phyloP scores from a whole-genome alignment of 345 rosid species.

The Mercurialis annua region DNA sequence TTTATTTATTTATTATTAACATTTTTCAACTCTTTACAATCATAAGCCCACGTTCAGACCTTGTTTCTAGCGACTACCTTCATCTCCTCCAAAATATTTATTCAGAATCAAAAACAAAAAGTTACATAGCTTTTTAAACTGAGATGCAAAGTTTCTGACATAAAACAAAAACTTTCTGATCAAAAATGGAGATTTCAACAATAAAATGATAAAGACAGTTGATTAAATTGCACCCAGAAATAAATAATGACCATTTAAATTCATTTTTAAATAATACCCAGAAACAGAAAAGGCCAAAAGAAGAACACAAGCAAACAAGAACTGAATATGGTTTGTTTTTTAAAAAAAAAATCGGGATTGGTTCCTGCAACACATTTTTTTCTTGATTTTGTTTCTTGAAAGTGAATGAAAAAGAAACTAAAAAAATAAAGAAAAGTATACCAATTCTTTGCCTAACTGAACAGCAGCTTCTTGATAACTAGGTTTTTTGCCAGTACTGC shows the following conservation, averaged over 20 bases:
- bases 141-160: background rate
- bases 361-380: background rate
- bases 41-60: slow-evolving; percentile 45
- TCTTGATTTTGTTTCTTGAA: background rate
- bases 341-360: no score
- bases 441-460: slow-evolving; percentile 77
- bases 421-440: slow-evolving; percentile 20
- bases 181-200: background rate
- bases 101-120: background rate
- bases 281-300: background rate
- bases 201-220: background rate
- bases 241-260: background rate
- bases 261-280: background rate
- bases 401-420: background rate
- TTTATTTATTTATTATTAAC: slow-evolving; percentile 17
- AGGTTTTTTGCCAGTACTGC: slow-evolving; percentile 73
- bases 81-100: background rate
- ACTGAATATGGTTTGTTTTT: background rate
- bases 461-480: slow-evolving; percentile 84
- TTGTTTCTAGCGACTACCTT: slow-evolving; percentile 34
- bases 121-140: background rate
- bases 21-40: slow-evolving; percentile 23
- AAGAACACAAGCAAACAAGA: background rate
- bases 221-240: slow-evolving; percentile 3
- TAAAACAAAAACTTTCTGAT: background rate